phyloP scores from a whole-genome alignment of 192 early-diverging fungal genomes.

The Backusella australiensis region DNA sequence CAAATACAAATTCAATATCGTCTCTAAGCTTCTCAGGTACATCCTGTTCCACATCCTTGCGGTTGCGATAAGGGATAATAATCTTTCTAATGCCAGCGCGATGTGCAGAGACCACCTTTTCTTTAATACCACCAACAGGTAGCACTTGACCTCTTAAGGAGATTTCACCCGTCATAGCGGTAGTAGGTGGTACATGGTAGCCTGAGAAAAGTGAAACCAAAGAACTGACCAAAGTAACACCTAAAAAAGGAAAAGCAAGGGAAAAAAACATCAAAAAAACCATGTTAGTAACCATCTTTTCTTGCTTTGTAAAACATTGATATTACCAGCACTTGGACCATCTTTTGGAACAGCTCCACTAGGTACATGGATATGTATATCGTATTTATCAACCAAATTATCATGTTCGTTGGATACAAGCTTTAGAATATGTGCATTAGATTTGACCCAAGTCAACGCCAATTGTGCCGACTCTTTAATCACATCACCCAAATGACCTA shows the following conservation, averaged over 20 bases:
- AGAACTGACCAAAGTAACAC: slow-evolving; percentile 71
- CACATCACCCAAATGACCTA: slow-evolving; percentile 75
- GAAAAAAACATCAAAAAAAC: not conserved
- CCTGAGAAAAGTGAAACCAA: slow-evolving; percentile 73
- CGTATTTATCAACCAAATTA: slow-evolving; percentile 48
- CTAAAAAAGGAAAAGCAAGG: not conserved
- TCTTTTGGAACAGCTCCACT: slow-evolving; percentile 81
- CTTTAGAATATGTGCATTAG: slow-evolving; percentile 57
- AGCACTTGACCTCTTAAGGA: slow-evolving; percentile 78
- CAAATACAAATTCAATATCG: slow-evolving; percentile 69
- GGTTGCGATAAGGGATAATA: slow-evolving; percentile 67
- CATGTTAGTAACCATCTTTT: not conserved
- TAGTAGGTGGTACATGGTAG: slow-evolving; percentile 48
- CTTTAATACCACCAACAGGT: slow-evolving; percentile 85
- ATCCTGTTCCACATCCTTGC: slow-evolving; percentile 68
- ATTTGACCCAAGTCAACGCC: slow-evolving; percentile 71
- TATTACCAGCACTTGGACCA: slow-evolving; percentile 62
- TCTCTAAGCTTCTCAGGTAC: slow-evolving; percentile 63
- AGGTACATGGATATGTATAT: slow-evolving; percentile 85
- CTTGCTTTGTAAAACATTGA: not conserved
- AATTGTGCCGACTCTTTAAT: slow-evolving; percentile 83
- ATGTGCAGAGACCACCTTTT: slow-evolving; percentile 83
- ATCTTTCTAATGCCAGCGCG: slow-evolving; percentile 68
- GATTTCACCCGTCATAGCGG: slow-evolving; percentile 87
- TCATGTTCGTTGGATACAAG: slow-evolving; percentile 36